phyloP scores from a whole-genome alignment of 345 rosid genomes.

The Hibiscus tridactylites region DNA sequence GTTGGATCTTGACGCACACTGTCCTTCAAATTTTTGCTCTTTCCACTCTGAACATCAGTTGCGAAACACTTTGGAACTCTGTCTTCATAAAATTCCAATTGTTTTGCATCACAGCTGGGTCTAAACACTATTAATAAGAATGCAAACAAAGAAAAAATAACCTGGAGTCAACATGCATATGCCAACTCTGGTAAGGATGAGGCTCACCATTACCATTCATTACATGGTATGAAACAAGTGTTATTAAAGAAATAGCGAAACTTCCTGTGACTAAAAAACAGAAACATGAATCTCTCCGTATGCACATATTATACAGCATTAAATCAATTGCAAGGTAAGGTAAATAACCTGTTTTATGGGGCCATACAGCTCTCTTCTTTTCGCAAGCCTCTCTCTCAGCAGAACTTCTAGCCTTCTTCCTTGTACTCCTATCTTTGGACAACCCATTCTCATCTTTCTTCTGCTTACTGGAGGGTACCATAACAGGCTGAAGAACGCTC shows the following conservation, averaged over 20 bases:
- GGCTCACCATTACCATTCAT: slow-evolving; percentile 17
- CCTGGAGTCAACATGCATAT: slow-evolving; percentile 26
- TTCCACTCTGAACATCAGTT: slow-evolving; percentile 36
- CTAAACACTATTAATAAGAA: slow-evolving; percentile 52
- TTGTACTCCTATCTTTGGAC: slow-evolving; percentile 49
- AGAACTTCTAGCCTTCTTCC: slow-evolving; percentile 51
- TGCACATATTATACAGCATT: neutral
- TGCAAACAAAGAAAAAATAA: slow-evolving; percentile 19
- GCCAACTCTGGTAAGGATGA: slow-evolving; percentile 21
- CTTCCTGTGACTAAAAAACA: neutral
- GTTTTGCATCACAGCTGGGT: slow-evolving; percentile 64
- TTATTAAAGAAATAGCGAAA: neutral
- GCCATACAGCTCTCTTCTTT: slow-evolving; percentile 37
- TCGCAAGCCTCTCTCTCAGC: slow-evolving; percentile 40
- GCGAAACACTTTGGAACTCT: slow-evolving; percentile 38
- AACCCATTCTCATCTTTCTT: slow-evolving; percentile 52
- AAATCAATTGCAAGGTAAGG: slow-evolving; percentile 4
- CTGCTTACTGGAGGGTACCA: slow-evolving; percentile 40
- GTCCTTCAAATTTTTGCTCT: slow-evolving; percentile 39
- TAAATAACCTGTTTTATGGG: slow-evolving; percentile 39
- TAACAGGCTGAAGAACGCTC: slow-evolving; percentile 47
- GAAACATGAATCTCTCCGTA: neutral
- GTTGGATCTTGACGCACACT: slow-evolving; percentile 25
- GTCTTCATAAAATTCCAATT: slow-evolving; percentile 65
- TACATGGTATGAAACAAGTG: neutral